Evolutionary conservation across 345 rosid species (phyloP), one percentile per base, ranked within the genome.

Genomic region (Rhodamnia argentea): DNA sequence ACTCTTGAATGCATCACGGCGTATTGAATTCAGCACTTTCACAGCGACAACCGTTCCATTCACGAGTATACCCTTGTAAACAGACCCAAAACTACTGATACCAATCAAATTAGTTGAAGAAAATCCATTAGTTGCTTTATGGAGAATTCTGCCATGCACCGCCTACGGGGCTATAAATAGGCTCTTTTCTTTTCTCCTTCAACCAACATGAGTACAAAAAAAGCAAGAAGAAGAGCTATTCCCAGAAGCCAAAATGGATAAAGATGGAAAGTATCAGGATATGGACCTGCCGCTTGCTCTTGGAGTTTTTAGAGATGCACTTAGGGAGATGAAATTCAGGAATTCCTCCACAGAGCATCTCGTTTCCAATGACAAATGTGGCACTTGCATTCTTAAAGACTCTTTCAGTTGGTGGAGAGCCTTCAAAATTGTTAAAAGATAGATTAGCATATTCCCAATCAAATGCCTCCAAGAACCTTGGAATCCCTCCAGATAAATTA

Each of bases 321-420:
- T 62, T 3, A 15, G 37, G 40, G 20, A 60, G 20, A 60, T 60
- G 10, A 60, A 60, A 27, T 60, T 60, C 29, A 60, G 37, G 74
- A 60, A 6, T 40, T 23, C 85, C 89, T 11, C 91, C 89, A 53
- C 90, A 85, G 7, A 88, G 88, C 58, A 84, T 83, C 16, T 83
- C 24, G n/a, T 91, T 91, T 40, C 94, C 91, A 0, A 20, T 14
- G 54, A 92, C 18, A 5, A 89, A 89, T 44, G 86, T 27, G 6
- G 84, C 85, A 78, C 90, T 92, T 7, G 54, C 83, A 84, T 90
- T 90, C 62, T 27, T 55, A 78, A 92, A 92, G 5, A 88, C 74
- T 13, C 95, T 93, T 76, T 75, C 51, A 29, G 10, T 10, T 10
- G 92, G 94, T 40, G 18, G 56, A 6, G 56, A 20, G 18, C 56